phyloP scores from a whole-genome alignment of 1,284 basidiomycete species.

The Hypsizygus ulmarius region DNA sequence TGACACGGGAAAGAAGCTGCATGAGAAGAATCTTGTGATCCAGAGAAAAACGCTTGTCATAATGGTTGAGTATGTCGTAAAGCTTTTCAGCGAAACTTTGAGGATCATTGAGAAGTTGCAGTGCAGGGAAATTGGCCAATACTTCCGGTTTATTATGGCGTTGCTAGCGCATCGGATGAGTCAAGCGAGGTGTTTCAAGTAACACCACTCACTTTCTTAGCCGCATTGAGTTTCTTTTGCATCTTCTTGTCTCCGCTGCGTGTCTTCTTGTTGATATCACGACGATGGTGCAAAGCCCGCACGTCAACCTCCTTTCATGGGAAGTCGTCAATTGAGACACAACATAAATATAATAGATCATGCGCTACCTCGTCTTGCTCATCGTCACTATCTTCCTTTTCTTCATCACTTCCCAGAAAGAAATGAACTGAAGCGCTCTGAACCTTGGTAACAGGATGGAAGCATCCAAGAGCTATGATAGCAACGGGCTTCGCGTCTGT shows the following conservation, averaged over 20 bases:
- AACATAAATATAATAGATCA: slow-evolving; percentile 4
- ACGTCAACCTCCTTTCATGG: slow-evolving; percentile 57
- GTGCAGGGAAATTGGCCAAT: slow-evolving; percentile 84
- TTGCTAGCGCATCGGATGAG: slow-evolving; percentile 47
- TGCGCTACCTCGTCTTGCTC: slow-evolving; percentile 62
- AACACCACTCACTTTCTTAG: slow-evolving; percentile 56
- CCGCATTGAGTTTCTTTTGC: slow-evolving; percentile 64
- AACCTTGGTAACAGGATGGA: slow-evolving; percentile 93
- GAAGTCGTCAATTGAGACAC: slow-evolving; percentile 6
- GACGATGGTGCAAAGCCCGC: slow-evolving; percentile 75
- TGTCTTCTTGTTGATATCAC: slow-evolving; percentile 89
- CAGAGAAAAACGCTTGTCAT: slow-evolving; percentile 92
- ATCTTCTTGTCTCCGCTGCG: slow-evolving; percentile 78
- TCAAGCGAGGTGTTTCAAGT: background rate
- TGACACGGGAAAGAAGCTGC: slow-evolving; percentile 96
- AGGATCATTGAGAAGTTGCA: slow-evolving; percentile 93
- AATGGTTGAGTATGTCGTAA: slow-evolving; percentile 81
- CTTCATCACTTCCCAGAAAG: slow-evolving; percentile 85
- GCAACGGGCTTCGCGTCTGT: slow-evolving; percentile 92
- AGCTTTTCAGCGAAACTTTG: slow-evolving; percentile 96
- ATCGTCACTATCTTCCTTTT: slow-evolving; percentile 68
- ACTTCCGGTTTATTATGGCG: slow-evolving; percentile 46
- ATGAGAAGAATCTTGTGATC: slow-evolving; percentile 98
- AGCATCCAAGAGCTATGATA: slow-evolving; percentile 89
- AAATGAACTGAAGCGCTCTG: slow-evolving; percentile 97